Base-by-base conservation (phyloP, 371 early-diverging fungal species). In the Lichtheimia ornata region DNA sequence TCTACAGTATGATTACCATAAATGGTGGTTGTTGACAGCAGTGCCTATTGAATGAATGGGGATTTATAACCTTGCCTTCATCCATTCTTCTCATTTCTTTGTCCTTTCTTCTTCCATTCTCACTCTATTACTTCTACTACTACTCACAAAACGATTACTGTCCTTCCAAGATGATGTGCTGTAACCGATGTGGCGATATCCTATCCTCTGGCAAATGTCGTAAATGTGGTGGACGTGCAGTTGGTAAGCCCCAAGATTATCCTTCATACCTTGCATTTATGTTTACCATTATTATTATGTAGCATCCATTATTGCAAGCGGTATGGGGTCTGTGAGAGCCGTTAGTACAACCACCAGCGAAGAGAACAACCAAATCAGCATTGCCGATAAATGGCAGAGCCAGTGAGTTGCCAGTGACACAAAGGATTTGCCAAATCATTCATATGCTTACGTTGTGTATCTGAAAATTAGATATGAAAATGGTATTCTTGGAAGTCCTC, bases 181-280 rank as follows among this genome's bases (percentile, higher is more conserved):
- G 86, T 67, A 78, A 77, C 64, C 83, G 82, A 27, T 86, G 86
- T 60, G 86, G 86, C 43, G 83, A 86, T 50, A 79, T 86, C 47
- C 67, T 76, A 22, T 50, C 69, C 27, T 71, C 66, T 20, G 76
- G 79, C 61, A 86, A 82, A 66, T 86, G 86, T 58, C 60, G 75
- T 41, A 78, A 77, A 70, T 86, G 86, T 62, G 84, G 86, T 45
- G 86, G 86, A 28, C 70, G 80, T 40, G 69, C 82, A 52, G 84
- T 86, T 43, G 77, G 85, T 85, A 76, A 57, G 71, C 72, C 27
- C 30, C 15, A 50, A 9, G 28, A 11, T 17, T 52, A 49, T 28
- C 49, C 22, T 13, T 54, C 15, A 49, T 1, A n/a, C 5, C 50
- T 20, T 18, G 24, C 5, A 17, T 28, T 2, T 25, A n/a, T 41